phyloP scores from a whole-genome alignment of 805 yeast species.

The Nematodospora valgi region DNA sequence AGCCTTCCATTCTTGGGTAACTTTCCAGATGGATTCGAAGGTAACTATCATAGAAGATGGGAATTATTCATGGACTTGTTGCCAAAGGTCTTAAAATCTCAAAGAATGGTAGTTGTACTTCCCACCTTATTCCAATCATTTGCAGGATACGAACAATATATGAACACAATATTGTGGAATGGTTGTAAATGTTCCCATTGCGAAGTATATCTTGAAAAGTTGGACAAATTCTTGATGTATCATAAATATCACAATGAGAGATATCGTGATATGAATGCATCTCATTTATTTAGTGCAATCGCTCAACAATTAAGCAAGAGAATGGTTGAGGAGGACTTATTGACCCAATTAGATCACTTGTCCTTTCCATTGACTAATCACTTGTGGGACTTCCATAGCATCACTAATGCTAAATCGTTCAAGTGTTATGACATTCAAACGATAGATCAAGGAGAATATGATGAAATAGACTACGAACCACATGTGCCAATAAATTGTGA shows the following conservation, averaged over 20 bases:
- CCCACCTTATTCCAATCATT: constrained; percentile 61
- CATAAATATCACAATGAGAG: constrained; percentile 59
- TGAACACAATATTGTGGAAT: constrained; percentile 72
- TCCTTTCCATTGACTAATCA: constrained; percentile 18
- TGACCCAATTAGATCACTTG: constrained; percentile 12
- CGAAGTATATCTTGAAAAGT: constrained; percentile 41
- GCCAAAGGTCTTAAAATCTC: constrained; percentile 33
- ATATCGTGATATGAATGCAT: constrained; percentile 60
- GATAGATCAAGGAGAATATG: constrained; percentile 36
- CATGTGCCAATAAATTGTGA: constrained; percentile 11
- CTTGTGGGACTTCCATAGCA: constrained; percentile 32
- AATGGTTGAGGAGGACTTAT: constrained; percentile 11
- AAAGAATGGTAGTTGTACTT: constrained; percentile 43
- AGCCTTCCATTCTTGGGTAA: constrained; percentile 56
- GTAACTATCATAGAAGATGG: constrained; percentile 62
- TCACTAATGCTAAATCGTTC: constrained; percentile 21
- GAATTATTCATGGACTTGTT: constrained; percentile 46
- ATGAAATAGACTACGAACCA: constrained; percentile 27
- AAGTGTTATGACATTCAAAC: constrained; percentile 31
- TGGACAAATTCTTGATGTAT: constrained; percentile 60
- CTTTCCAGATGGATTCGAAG: constrained; percentile 66
- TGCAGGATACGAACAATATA: constrained; percentile 66
- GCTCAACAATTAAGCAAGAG: constrained; percentile 43
- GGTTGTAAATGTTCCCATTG: constrained; percentile 70
- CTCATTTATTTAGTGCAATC: constrained; percentile 52